Evolutionary conservation across 129 eudicot genomes (phyloP).

Genomic region (Scalesia atractyloides): DNA sequence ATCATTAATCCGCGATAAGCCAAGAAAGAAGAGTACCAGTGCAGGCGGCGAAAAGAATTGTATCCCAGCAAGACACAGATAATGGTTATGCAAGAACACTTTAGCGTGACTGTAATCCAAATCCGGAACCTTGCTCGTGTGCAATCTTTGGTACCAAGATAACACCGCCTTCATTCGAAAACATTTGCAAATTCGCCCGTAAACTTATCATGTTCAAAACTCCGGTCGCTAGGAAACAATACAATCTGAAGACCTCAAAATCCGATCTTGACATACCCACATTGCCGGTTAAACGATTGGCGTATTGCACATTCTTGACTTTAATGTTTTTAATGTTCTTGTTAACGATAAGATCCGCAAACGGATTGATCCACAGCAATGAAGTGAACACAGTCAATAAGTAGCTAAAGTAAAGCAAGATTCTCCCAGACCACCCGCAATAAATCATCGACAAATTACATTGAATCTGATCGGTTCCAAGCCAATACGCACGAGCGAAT

Average conservation of each 20-base stretch:
- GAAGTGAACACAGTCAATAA: slow-evolving; percentile 58
- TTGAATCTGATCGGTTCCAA: slow-evolving; percentile 89
- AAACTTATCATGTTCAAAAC: slow-evolving; percentile 52
- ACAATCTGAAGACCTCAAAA: slow-evolving; percentile 59
- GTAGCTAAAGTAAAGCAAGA: slow-evolving; percentile 59
- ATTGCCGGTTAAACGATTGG: slow-evolving; percentile 52
- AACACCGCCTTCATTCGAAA: slow-evolving; percentile 90
- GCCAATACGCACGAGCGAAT: slow-evolving; percentile 82
- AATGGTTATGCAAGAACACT: slow-evolving; percentile 91
- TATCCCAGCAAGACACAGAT: slow-evolving; percentile 71
- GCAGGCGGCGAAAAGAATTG: slow-evolving; percentile 77
- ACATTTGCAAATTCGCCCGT: slow-evolving; percentile 72
- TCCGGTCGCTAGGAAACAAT: slow-evolving; percentile 67
- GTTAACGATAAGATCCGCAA: slow-evolving; percentile 54
- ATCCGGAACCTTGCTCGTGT: slow-evolving; percentile 83
- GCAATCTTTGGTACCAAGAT: slow-evolving; percentile 96
- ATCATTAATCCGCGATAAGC: slow-evolving; percentile 65
- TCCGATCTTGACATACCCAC: slow-evolving; percentile 66
- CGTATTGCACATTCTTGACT: slow-evolving; percentile 16
- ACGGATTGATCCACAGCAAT: slow-evolving; percentile 79
- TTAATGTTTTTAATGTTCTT: slow-evolving; percentile 40
- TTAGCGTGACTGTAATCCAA: slow-evolving; percentile 87
- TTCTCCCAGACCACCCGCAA: slow-evolving; percentile 79
- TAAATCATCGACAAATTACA: slow-evolving; percentile 76
- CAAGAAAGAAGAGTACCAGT: slow-evolving; percentile 75